Evolutionary conservation across 257 asterid genomes (phyloP).

Genomic region (Solanum medicagineum): DNA sequence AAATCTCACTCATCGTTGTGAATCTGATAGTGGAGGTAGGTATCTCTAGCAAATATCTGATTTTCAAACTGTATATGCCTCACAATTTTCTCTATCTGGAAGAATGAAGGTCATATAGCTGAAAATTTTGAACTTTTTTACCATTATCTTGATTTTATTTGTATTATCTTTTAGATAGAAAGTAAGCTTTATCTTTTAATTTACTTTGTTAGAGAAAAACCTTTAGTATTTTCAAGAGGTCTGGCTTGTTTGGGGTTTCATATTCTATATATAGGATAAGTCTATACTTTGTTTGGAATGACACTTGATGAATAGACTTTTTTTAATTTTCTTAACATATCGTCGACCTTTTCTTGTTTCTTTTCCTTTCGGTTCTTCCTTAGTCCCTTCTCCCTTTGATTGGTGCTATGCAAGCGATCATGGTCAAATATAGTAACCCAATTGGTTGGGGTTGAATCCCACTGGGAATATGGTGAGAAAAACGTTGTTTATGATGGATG

Average conservation of each 20-base stretch:
- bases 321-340: neutral
- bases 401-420: neutral
- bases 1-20: constrained; percentile 38
- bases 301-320: neutral
- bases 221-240: neutral
- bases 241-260: neutral
- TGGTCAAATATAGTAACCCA: too few relatives aligned
- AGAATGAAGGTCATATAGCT: neutral
- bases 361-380: neutral
- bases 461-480: too few relatives aligned
- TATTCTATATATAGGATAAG: neutral
- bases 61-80: neutral
- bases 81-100: neutral
- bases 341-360: neutral
- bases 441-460: too few relatives aligned
- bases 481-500: too few relatives aligned
- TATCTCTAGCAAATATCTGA: neutral
- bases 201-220: neutral
- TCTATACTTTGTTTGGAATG: neutral
- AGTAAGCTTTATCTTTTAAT: neutral
- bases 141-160: neutral
- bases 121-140: neutral
- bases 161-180: neutral
- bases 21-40: constrained; percentile 52
- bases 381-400: neutral